A percentile compares a stretch with the other conserved stretches of the same genome.
phyloP scores from a whole-genome alignment of 306 rosid genomes.

The Aeschynomene evenia region DNA sequence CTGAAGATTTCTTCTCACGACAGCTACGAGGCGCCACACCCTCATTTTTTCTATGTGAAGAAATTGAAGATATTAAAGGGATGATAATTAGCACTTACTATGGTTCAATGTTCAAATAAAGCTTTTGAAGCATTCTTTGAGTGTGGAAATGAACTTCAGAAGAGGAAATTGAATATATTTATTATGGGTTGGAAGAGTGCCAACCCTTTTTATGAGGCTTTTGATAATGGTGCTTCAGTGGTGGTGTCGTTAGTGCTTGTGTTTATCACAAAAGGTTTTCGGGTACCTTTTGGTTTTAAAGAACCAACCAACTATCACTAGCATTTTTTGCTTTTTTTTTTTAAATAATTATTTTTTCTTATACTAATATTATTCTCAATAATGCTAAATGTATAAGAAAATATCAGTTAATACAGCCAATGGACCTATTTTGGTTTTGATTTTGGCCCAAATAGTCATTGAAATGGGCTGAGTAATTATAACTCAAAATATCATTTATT shows the following conservation, averaged over 20 bases:
- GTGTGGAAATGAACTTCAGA: background rate
- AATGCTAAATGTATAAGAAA: too few relatives aligned
- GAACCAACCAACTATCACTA: conserved; percentile 41
- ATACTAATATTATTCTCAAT: too few relatives aligned
- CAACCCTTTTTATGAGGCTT: conserved; percentile 26
- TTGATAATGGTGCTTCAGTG: conserved; percentile 52
- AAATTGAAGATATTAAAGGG: background rate
- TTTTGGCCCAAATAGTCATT: too few relatives aligned
- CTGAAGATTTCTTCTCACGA: conserved; percentile 42
- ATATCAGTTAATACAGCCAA: too few relatives aligned
- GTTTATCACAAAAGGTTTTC: conserved; percentile 63
- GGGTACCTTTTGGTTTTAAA: conserved; percentile 49
- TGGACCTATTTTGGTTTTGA: too few relatives aligned
- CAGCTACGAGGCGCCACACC: conserved; percentile 40
- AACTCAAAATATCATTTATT: too few relatives aligned
- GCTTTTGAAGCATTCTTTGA: background rate
- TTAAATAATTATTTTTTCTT: too few relatives aligned
- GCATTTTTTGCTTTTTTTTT: too few relatives aligned
- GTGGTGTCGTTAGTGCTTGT: conserved; percentile 63
- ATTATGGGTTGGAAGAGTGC: conserved; percentile 27
- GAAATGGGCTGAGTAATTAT: too few relatives aligned
- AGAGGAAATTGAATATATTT: conserved; percentile 6
- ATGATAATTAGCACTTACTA: background rate
- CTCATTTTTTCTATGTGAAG: background rate
- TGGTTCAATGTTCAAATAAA: background rate